These are phyloP conservation scores for Centaurea solstitialis DNA, from an alignment of 129 eudicot species.

Conservation along the genomic window DNA sequence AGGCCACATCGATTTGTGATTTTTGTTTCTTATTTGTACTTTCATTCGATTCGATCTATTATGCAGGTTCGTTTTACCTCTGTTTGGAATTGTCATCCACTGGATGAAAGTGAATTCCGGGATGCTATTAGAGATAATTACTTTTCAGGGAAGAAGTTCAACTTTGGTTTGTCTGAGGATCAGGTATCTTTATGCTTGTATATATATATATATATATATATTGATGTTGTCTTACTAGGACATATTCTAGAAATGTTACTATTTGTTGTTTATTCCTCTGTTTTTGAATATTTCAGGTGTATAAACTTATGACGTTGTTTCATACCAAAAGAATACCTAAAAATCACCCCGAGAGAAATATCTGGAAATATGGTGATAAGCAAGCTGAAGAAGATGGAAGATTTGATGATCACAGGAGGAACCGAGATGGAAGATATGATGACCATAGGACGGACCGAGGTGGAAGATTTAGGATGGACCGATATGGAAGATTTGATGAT, in stretches of 20 bases:
- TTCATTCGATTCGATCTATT: conserved; percentile 17
- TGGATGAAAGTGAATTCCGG: conserved; percentile 63
- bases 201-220: too few species aligned
- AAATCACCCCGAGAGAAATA: conserved; percentile 17
- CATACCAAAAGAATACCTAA: conserved; percentile 29
- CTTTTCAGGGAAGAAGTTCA: conserved; percentile 55
- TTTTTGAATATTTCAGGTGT: conserved; percentile 36
- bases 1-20: background rate
- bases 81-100: conserved; percentile 65
- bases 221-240: background rate
- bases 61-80: conserved; percentile 56
- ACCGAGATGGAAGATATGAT: conserved; percentile 13
- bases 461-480: conserved; percentile 3
- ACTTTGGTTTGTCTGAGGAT: conserved; percentile 1
- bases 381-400: conserved; percentile 1
- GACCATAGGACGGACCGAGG: conserved; percentile 29
- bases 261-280: background rate
- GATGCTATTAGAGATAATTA: conserved; percentile 69
- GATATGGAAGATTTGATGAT: conserved; percentile 23
- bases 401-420: conserved; percentile 29
- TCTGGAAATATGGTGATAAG: conserved; percentile 18
- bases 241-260: conserved; percentile 8
- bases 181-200: background rate
- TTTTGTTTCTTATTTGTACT: conserved; percentile 9
- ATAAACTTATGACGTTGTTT: conserved; percentile 41